These are phyloP conservation scores for Magnusiomyces suaveolens DNA, from an alignment of 1,139 yeast genomes.

Conservation along the genomic window DNA sequence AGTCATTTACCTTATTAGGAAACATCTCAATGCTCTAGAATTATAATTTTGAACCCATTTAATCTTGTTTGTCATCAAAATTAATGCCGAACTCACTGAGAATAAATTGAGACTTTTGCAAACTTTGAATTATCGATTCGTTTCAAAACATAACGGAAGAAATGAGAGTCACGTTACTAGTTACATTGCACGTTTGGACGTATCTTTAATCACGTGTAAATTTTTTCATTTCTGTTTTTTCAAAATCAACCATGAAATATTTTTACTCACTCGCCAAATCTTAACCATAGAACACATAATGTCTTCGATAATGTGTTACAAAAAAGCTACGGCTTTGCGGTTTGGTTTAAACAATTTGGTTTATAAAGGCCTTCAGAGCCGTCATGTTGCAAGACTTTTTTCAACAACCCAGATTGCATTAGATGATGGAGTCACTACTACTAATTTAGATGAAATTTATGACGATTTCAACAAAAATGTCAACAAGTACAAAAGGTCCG, in stretches of 20 bases:
- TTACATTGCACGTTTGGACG: too few relatives aligned
- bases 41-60: too few relatives aligned
- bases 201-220: too few relatives aligned
- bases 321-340: not conserved
- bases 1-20: too few relatives aligned
- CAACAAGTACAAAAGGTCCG: not conserved
- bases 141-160: too few relatives aligned
- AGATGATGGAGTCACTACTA: not conserved
- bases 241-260: not conserved
- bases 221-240: not conserved
- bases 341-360: not conserved
- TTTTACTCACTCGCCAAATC: not conserved
- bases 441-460: not conserved
- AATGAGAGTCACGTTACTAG: too few relatives aligned
- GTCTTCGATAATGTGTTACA: not conserved
- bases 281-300: not conserved
- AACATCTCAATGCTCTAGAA: too few relatives aligned
- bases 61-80: too few relatives aligned
- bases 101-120: too few relatives aligned
- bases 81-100: too few relatives aligned
- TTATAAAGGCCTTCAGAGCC: too few relatives aligned
- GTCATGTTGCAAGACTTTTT: not conserved
- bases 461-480: conserved; percentile 1
- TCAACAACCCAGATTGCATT: not conserved
- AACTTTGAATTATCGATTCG: too few relatives aligned